Base-by-base conservation (phyloP, 2,329 filamentous ascomycete genomes). In the Mycocentrospora acerina region DNA sequence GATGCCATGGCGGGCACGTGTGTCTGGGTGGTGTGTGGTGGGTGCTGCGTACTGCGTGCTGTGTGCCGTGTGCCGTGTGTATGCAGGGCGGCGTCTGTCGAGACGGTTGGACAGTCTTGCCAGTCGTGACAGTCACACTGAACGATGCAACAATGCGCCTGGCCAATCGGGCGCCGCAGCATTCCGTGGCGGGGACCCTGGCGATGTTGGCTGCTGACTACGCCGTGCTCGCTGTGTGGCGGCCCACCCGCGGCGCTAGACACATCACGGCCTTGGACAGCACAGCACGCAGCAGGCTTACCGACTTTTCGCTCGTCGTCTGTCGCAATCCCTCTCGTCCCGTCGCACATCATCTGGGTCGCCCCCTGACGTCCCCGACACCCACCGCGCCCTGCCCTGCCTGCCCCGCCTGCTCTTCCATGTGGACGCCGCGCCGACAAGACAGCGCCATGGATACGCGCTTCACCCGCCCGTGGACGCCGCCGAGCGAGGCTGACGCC, bases 401-500 rank as follows among this genome's bases (percentile, higher is more conserved):
- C n/a, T n/a, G n/a, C n/a, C n/a, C n/a, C n/a, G n/a, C n/a, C n/a
- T n/a, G n/a, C n/a, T n/a, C n/a, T n/a, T n/a, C n/a, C n/a, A n/a
- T n/a, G 49, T 42, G 44, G 46, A 36, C 36, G 7, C 25, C 36
- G 27, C 36, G 40, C 40, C 35, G 35, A 19, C 32, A 40, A 44
- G 31, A 42, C 24, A 45, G 37, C 50, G 40, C 49, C 29, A 53
- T 57, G 53, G 48, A 51, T 29, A 43, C 57, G 10, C 48, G 53
- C 16, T 39, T 52, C 24, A 44, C 48, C 25, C 58, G 55, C 18
- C 62, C 59, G 22, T 62, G 49, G 48, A 65, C 62, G 29, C 62
- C 62, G 32, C 62, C 62, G 8, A 55, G 63, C 11, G 45, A 44
- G 15, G 59, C 59, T 19, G 42, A 40, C 27, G 43, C 39, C 9